These are phyloP conservation scores for Arbutus unedo DNA, from an alignment of 148 eudicot species.

Conservation along the genomic window DNA sequence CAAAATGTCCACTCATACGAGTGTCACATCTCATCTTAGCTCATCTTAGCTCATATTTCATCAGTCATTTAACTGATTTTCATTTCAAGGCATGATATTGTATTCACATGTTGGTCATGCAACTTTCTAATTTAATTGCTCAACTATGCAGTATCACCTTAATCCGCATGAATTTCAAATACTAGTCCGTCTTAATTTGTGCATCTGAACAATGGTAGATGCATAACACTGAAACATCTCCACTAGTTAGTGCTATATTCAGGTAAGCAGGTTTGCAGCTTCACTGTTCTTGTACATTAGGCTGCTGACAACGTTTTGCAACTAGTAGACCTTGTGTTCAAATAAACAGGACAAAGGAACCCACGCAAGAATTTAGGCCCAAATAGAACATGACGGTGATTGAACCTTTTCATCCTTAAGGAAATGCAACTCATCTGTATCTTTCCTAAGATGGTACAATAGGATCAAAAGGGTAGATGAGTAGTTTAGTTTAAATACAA, in stretches of 20 bases:
- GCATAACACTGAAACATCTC: background rate
- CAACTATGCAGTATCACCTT: no score
- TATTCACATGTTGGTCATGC: background rate
- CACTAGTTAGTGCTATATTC: background rate
- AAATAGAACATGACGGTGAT: background rate
- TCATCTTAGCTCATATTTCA: slow-evolving; percentile 1
- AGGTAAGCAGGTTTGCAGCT: slow-evolving; percentile 1
- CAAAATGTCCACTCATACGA: background rate
- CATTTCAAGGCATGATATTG: background rate
- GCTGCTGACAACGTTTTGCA: background rate
- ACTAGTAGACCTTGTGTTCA: background rate
- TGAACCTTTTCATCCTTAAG: background rate
- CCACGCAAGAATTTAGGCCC: background rate
- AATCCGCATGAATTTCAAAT: no score
- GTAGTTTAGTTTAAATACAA: background rate
- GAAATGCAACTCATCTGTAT: background rate
- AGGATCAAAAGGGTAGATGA: background rate
- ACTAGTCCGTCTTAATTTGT: background rate
- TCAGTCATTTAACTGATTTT: background rate
- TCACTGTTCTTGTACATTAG: background rate
- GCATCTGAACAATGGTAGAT: background rate
- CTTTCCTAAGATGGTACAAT: background rate
- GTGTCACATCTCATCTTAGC: background rate
- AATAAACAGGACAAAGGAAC: background rate
- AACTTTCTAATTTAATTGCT: background rate